These are phyloP conservation scores for Anisogramma anomala DNA, from an alignment of 2,329 filamentous ascomycete species.

Conservation along the genomic window DNA sequence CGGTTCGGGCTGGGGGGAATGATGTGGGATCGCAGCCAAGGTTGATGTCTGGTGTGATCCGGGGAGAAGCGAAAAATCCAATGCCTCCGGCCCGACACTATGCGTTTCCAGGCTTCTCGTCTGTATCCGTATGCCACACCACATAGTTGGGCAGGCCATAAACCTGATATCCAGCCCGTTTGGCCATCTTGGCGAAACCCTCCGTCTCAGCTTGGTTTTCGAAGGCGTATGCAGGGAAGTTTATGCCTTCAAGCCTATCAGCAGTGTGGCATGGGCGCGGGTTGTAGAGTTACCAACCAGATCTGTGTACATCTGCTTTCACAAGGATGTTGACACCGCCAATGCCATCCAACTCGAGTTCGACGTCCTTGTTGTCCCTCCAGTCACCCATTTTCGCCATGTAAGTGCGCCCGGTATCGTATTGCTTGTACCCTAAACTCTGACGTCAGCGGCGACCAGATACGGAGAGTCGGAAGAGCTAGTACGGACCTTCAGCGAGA, in stretches of 20 bases:
- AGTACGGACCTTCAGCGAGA: conserved; percentile 66
- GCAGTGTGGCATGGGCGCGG: not conserved
- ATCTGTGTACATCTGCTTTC: conserved; percentile 93
- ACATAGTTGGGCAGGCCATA: conserved; percentile 92
- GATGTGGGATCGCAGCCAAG: conserved; percentile 1
- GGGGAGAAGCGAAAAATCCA: conserved; percentile 8
- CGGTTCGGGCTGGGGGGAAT: conserved; percentile 7
- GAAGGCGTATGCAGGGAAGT: conserved; percentile 93
- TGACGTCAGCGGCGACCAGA: conserved; percentile 11
- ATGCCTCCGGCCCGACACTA: conserved; percentile 20
- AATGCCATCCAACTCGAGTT: conserved; percentile 87
- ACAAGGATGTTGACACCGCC: conserved; percentile 96
- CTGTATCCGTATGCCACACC: conserved; percentile 96
- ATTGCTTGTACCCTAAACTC: conserved; percentile 72
- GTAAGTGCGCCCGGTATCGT: conserved; percentile 77
- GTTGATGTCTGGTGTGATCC: not conserved
- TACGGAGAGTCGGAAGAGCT: not conserved
- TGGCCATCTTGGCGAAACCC: conserved; percentile 98
- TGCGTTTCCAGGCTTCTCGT: conserved; percentile 79
- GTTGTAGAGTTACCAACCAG: conserved; percentile 45
- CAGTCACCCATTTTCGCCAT: conserved; percentile 89
- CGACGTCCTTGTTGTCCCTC: conserved; percentile 81
- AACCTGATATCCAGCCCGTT: conserved; percentile 85
- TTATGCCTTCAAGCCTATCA: conserved; percentile 55
- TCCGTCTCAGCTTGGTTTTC: conserved; percentile 99